A percentile compares a stretch with the other conserved stretches of the same genome.
Conservation (phyloP, 108 stramenopile species). For the Fistulifera solaris region DNA sequence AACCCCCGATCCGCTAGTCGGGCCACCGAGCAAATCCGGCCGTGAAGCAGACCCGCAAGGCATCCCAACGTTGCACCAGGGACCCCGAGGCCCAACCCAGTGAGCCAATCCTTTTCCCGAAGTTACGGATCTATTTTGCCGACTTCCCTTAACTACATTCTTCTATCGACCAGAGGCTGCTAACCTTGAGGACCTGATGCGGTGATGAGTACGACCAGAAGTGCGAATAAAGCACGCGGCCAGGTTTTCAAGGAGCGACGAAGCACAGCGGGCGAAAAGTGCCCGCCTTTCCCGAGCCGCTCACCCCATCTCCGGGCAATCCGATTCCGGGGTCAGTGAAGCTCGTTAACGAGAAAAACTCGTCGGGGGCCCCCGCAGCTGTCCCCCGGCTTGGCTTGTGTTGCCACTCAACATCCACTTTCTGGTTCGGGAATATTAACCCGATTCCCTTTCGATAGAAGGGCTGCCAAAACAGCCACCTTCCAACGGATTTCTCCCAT, state of each 20-base stretch:
- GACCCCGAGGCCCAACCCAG: slow-evolving; percentile 75
- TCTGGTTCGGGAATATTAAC: slow-evolving; percentile 92
- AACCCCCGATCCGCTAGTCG: slow-evolving; percentile 36
- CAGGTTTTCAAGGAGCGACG: slow-evolving; percentile 87
- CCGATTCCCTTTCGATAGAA: slow-evolving; percentile 86
- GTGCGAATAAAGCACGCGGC: slow-evolving; percentile 77
- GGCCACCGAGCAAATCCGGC: slow-evolving; percentile 47
- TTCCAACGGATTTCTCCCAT: slow-evolving; percentile 86
- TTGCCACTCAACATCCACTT: slow-evolving; percentile 89
- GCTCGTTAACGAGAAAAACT: slow-evolving; percentile 88
- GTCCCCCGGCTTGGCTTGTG: slow-evolving; percentile 84
- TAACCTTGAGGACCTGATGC: slow-evolving; percentile 97
- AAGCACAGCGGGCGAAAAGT: slow-evolving; percentile 69
- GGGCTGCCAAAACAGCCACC: slow-evolving; percentile 57
- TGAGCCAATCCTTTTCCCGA: slow-evolving; percentile 87
- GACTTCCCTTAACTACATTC: slow-evolving; percentile 91
- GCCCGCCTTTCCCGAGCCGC: slow-evolving; percentile 78
- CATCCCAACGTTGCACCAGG: slow-evolving; percentile 43
- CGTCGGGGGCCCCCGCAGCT: slow-evolving; percentile 78
- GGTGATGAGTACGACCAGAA: slow-evolving; percentile 92
- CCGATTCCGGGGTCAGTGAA: slow-evolving; percentile 80
- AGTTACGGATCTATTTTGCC: slow-evolving; percentile 85
- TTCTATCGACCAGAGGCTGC: slow-evolving; percentile 95
- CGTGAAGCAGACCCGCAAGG: slow-evolving; percentile 61
- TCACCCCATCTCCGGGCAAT: slow-evolving; percentile 84